Conservation (phyloP, 257 asterid genomes). For the Capsicum chinense region DNA sequence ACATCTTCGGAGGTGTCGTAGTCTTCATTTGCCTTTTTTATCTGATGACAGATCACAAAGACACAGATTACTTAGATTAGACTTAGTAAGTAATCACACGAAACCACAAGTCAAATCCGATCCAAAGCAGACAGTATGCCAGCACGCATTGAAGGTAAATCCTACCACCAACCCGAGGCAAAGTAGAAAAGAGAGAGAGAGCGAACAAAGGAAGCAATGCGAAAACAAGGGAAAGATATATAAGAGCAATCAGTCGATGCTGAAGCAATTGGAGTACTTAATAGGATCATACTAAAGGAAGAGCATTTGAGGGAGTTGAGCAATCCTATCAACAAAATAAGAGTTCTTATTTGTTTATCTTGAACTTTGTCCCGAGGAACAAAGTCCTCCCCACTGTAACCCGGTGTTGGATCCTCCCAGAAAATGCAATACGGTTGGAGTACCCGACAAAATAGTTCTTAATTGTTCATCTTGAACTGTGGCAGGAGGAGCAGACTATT, state of each 20-base stretch:
- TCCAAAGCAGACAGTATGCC: neutral
- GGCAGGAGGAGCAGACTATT: no score
- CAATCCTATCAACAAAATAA: neutral
- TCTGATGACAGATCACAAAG: constrained; percentile 47
- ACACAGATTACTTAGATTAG: neutral
- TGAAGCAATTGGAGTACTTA: neutral
- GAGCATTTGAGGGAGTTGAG: neutral
- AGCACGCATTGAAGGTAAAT: neutral
- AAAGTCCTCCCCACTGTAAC: neutral
- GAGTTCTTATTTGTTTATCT: neutral
- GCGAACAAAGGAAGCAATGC: neutral
- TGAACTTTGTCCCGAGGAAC: neutral
- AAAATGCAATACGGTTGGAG: neutral
- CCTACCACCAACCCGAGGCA: neutral
- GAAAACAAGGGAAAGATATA: neutral
- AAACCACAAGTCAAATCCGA: neutral
- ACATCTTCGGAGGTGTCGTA: constrained; percentile 48
- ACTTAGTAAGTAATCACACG: neutral
- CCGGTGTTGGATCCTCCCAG: neutral
- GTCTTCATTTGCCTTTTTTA: constrained; percentile 67
- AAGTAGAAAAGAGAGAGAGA: neutral
- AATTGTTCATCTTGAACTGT: no score
- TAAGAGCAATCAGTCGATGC: neutral
- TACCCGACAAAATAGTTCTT: neutral
- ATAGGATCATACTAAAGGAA: neutral